phyloP scores from a whole-genome alignment of 768 basidiomycete genomes.

The Coprinellus micaceus region DNA sequence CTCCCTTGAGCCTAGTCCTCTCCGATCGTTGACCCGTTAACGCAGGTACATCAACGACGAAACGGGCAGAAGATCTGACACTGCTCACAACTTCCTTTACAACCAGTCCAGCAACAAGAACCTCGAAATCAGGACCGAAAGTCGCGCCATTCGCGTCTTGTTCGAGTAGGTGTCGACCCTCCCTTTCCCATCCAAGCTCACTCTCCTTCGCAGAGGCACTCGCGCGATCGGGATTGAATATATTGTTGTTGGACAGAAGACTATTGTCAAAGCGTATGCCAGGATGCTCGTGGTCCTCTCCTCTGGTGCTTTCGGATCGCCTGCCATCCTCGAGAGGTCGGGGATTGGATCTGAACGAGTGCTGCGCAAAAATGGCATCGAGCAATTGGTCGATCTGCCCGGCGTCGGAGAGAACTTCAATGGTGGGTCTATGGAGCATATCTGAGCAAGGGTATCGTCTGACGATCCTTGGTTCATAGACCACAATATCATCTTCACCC shows the following conservation, averaged over 20 bases:
- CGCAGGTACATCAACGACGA: conserved; percentile 49
- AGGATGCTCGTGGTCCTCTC: conserved; percentile 47
- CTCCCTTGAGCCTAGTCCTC: too few relatives aligned
- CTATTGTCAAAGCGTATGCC: conserved; percentile 27
- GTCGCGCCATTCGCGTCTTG: conserved; percentile 44
- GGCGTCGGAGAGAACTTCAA: conserved; percentile 73
- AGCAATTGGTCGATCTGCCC: conserved; percentile 57
- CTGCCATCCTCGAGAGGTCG: conserved; percentile 50
- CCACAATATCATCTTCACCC: conserved; percentile 35
- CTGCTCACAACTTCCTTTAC: conserved; percentile 51
- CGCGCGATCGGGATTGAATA: conserved; percentile 54
- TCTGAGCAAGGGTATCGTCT: not conserved
- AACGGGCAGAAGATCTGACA: conserved; percentile 55
- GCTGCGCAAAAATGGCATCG: conserved; percentile 46
- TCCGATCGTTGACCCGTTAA: too few relatives aligned
- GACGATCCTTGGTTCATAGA: conserved; percentile 25
- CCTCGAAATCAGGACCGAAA: conserved; percentile 35
- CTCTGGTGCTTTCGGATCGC: conserved; percentile 53
- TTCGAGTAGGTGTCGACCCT: conserved; percentile 37
- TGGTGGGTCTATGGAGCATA: conserved; percentile 28
- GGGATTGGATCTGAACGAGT: conserved; percentile 56
- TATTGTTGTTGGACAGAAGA: conserved; percentile 28
- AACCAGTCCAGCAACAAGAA: conserved; percentile 42
- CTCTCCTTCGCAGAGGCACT: conserved; percentile 24
- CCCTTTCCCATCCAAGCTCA: not conserved